Conservation (phyloP, 768 basidiomycete genomes). For the Boletus pseudopeckii region DNA sequence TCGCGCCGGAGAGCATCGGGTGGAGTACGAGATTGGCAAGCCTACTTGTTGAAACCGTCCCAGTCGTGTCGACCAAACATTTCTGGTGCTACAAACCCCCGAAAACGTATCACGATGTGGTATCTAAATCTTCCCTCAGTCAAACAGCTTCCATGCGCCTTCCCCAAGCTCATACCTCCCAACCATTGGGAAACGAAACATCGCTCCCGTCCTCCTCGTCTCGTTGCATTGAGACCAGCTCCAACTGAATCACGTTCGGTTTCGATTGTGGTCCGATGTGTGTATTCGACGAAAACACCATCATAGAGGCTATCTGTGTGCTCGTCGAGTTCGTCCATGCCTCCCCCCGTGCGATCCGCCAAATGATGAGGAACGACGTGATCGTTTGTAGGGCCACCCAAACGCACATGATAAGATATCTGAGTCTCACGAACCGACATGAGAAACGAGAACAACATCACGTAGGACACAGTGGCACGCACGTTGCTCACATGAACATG, state of each 20-base stretch:
- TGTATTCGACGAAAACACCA: neutral
- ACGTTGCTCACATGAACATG: constrained; percentile 9
- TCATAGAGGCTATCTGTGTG: neutral
- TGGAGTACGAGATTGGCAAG: no score
- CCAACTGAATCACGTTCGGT: neutral
- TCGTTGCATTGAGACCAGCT: neutral
- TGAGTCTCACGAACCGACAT: no score
- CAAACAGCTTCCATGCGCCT: no score
- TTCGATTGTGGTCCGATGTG: neutral
- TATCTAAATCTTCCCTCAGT: no score
- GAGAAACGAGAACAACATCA: neutral
- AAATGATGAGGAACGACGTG: constrained; percentile 38
- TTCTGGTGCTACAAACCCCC: no score
- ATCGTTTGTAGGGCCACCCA: constrained; percentile 29
- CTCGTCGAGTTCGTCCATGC: constrained; percentile 24
- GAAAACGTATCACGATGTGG: no score
- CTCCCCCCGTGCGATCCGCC: constrained; percentile 36
- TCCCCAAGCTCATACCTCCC: no score
- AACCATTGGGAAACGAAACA: no score
- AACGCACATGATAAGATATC: neutral
- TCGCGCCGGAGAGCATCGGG: no score
- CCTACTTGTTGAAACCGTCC: no score
- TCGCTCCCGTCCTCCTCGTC: neutral
- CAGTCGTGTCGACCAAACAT: no score
- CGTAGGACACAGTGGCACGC: neutral